Conservation (phyloP, 768 basidiomycete species). For the Butyriboletus loyo region DNA sequence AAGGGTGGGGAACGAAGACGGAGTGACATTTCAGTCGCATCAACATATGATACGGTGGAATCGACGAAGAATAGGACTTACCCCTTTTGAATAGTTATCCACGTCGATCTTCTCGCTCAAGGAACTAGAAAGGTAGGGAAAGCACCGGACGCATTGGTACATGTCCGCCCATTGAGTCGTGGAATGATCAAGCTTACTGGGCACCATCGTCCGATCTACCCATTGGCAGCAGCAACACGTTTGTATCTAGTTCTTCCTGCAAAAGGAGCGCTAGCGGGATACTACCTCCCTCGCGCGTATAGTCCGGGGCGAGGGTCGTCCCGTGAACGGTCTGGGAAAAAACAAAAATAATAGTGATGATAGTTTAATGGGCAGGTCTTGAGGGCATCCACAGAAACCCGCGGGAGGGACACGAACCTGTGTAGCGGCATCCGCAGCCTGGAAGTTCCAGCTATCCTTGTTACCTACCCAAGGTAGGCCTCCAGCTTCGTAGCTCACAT, state of each 20-base stretch:
- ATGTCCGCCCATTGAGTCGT: no score
- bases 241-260: conserved; percentile 74
- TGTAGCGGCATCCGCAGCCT: conserved; percentile 22
- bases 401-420: background rate
- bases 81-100: background rate
- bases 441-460: background rate
- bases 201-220: conserved; percentile 91
- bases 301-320: background rate
- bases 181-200: conserved; percentile 48
- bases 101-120: background rate
- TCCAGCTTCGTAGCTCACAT: background rate
- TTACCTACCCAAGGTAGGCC: background rate
- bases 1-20: background rate
- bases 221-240: conserved; percentile 85
- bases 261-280: conserved; percentile 88
- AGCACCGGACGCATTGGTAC: background rate
- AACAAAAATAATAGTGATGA: no score
- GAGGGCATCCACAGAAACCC: background rate
- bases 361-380: background rate
- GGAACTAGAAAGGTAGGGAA: background rate
- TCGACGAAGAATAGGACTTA: background rate
- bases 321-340: background rate
- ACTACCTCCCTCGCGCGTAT: conserved; percentile 65
- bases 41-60: background rate
- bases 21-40: background rate